These are phyloP conservation scores for Metschnikowia lachancei DNA, from an alignment of 805 yeast genomes.

Conservation along the genomic window DNA sequence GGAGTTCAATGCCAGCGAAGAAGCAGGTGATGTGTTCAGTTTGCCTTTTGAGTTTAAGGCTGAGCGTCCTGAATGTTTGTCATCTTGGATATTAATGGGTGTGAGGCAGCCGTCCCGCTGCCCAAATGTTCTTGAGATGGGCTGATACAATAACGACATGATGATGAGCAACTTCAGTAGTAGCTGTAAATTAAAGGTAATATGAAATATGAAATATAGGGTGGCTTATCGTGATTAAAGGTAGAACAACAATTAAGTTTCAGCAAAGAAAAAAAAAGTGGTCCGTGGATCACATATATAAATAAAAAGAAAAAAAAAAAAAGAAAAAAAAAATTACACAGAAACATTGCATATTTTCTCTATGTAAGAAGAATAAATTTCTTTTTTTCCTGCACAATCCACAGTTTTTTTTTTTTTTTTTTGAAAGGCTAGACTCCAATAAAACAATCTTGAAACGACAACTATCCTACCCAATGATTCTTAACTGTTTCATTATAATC, in stretches of 20 bases:
- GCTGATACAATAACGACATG: conserved; percentile 36
- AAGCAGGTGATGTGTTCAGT: not conserved
- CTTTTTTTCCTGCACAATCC: conserved; percentile 19
- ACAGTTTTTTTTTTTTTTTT: not conserved
- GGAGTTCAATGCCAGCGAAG: conserved; percentile 9
- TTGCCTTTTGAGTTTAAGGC: not conserved
- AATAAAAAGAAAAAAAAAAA: conserved; percentile 12
- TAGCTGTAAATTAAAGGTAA: not conserved
- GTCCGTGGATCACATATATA: conserved; percentile 8
- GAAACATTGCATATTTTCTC: conserved; percentile 15
- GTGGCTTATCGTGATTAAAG: too few relatives aligned
- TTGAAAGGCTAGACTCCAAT: conserved; percentile 2
- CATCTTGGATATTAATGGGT: conserved; percentile 22
- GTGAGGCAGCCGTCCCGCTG: conserved; percentile 36
- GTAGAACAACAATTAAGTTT: not conserved
- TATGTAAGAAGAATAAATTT: conserved; percentile 14
- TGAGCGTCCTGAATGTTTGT: not conserved
- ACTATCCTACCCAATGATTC: not conserved
- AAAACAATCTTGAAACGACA: not conserved
- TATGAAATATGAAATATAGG: not conserved
- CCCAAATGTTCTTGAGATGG: conserved; percentile 29
- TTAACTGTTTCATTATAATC: not conserved
- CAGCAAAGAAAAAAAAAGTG: not conserved
- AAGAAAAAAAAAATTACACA: conserved; percentile 10
- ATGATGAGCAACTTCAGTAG: not conserved